Percentiles rank a stretch among this genome's conserved stretches.
Conservation (phyloP, 495 filamentous ascomycete species). For the Annulohypoxylon maeteangense region DNA sequence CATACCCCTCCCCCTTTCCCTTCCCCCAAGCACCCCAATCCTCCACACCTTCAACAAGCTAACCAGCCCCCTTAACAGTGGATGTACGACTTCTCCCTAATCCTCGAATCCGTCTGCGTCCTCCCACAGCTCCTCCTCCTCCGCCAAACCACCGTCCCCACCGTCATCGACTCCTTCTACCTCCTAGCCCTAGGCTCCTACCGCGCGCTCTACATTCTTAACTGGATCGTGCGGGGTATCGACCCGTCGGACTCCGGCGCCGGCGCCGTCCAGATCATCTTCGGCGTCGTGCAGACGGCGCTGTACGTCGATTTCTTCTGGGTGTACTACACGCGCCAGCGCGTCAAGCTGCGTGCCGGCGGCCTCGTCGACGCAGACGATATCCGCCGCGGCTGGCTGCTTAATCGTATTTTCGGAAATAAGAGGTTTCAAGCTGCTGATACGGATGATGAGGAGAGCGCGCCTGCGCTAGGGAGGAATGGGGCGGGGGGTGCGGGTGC, state of each 20-base stretch:
- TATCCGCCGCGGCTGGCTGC: slow-evolving; percentile 81
- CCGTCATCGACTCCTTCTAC: slow-evolving; percentile 95
- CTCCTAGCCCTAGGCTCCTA: slow-evolving; percentile 89
- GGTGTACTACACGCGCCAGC: slow-evolving; percentile 94
- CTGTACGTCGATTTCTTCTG: slow-evolving; percentile 96
- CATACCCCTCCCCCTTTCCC: not conserved
- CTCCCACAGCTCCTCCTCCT: slow-evolving; percentile 92
- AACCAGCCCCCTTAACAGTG: slow-evolving; percentile 58
- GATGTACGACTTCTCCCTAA: slow-evolving; percentile 85
- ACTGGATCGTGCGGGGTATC: slow-evolving; percentile 81
- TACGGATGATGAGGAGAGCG: slow-evolving; percentile 58
- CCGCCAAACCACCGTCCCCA: slow-evolving; percentile 92
- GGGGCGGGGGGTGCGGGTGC: not conserved
- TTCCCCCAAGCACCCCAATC: not conserved
- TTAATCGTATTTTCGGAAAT: slow-evolving; percentile 63
- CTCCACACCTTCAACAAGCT: not conserved
- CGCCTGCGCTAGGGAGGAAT: slow-evolving; percentile 54
- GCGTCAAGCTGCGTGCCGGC: slow-evolving; percentile 91
- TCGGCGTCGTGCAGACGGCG: slow-evolving; percentile 89
- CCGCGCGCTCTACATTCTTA: slow-evolving; percentile 88
- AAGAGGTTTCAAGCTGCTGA: slow-evolving; percentile 52
- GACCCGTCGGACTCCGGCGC: slow-evolving; percentile 65
- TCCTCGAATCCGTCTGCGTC: slow-evolving; percentile 90
- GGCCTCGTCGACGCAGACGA: slow-evolving; percentile 95
- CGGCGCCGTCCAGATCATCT: slow-evolving; percentile 80